These are phyloP conservation scores for Phalaenopsis hybrid DNA, from an alignment of 116 monocot genomes.

Conservation along the genomic window DNA sequence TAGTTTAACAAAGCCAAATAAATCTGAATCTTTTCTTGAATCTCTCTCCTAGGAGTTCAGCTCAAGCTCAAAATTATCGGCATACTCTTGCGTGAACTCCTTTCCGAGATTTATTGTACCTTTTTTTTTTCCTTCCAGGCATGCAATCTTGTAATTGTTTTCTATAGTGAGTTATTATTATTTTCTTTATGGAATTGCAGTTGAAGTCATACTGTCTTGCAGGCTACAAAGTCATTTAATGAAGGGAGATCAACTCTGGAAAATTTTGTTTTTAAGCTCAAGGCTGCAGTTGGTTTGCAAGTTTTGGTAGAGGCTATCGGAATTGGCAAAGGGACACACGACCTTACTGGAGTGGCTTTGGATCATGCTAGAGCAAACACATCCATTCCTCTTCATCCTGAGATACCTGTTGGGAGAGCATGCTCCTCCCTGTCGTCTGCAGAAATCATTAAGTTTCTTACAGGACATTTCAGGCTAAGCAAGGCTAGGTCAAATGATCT, in stretches of 20 bases:
- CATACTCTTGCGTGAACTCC: not conserved
- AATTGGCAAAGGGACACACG: conserved; percentile 71
- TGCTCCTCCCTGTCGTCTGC: conserved; percentile 61
- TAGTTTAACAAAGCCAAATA: not conserved
- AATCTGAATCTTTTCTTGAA: not conserved
- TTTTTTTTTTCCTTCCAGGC: not conserved
- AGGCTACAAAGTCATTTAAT: conserved; percentile 50
- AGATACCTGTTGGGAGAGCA: conserved; percentile 65
- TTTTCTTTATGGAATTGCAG: not conserved
- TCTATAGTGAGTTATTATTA: not conserved
- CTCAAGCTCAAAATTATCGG: not conserved
- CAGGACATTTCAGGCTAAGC: conserved; percentile 79
- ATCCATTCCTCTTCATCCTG: conserved; percentile 25
- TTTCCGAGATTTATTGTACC: not conserved
- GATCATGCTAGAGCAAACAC: conserved; percentile 43
- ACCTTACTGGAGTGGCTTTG: conserved; percentile 51
- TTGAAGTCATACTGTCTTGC: conserved; percentile 2
- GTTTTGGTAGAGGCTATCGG: conserved; percentile 57
- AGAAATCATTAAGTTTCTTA: conserved; percentile 70
- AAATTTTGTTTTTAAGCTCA: conserved; percentile 61
- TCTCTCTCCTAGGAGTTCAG: not conserved
- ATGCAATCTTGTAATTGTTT: not conserved
- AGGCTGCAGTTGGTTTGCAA: conserved; percentile 44
- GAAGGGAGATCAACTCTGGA: conserved; percentile 55
- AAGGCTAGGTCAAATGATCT: conserved; percentile 75